Base-by-base conservation (phyloP, 257 asterid genomes). In the Penstemon barbatus region DNA sequence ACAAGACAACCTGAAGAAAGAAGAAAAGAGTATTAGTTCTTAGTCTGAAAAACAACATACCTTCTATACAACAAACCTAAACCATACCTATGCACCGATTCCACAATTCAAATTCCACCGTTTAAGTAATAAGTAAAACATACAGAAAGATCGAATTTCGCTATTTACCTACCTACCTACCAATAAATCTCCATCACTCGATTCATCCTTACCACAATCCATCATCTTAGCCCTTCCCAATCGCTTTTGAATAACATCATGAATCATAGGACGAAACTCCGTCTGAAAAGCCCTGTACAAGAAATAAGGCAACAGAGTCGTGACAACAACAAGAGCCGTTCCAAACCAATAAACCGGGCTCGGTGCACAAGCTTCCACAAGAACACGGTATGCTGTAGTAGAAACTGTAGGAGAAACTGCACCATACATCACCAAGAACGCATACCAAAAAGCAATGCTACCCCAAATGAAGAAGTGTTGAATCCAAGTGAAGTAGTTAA, bases 401-500 rank as follows among this genome's bases (percentile, higher is more conserved):
- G 99, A 87, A 53, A 82, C 46, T 7, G 13, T 37, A 18, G 99
- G 88, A 0, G 94, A 64, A 3, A 88, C 11, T 18, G 88, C 72
- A 7, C 99, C 99, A 15, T 90, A 93, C 3, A 83, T 62, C 0
- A 89, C 74, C 51, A 90, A 68, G 75, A 93, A 93, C 8, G 75
- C 67, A 50, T 90, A 88, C 99, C 99, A 93, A 69, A 83, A 54
- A 0, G 80, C 87, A 13, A 88, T 84, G 77, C 99, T 93, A 1
- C 97, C 99, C 97, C 97, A 90, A 70, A 93, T 93, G 89, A 90
- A 85, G 53, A 88, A 63, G 71, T 93, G 99, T 9, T 90, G 99
- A 74, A 93, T 90, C 97, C 97, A 90, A 6, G 99, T 90, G 75
- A 93, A 90, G 84, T 88, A 93, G 84, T 87, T 93, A 8, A 93